A percentile compares a stretch with the other conserved stretches of the same genome.
Conservation (phyloP, 2,329 filamentous ascomycete species). For the Macrophomina tecta region DNA sequence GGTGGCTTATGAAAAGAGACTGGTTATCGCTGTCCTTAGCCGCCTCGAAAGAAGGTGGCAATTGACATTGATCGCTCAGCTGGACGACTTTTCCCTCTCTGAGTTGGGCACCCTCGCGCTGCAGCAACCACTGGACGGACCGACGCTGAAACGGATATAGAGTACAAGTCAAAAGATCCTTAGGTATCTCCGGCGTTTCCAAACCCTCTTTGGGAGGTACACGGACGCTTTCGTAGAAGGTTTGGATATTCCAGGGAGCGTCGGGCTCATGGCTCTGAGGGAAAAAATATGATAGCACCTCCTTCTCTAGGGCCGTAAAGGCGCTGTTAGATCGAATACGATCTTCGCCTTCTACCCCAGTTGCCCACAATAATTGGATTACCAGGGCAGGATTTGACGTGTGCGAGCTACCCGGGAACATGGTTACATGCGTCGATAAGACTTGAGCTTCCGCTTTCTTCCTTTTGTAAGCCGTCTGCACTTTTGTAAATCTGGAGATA, state of each 20-base stretch:
- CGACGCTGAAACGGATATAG: conserved; percentile 77
- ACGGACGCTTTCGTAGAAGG: conserved; percentile 74
- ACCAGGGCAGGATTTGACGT: background rate
- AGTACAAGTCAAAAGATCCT: conserved; percentile 44
- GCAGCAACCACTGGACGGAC: conserved; percentile 72
- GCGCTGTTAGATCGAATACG: background rate
- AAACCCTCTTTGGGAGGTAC: conserved; percentile 58
- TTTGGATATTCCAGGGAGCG: conserved; percentile 56
- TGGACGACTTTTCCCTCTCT: conserved; percentile 29
- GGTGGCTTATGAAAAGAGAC: conserved; percentile 63
- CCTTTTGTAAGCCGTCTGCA: background rate
- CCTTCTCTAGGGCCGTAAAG: background rate
- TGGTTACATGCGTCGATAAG: background rate
- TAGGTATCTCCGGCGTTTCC: conserved; percentile 40
- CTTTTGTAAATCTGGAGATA: background rate
- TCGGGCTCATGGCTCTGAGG: background rate
- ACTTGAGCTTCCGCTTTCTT: background rate
- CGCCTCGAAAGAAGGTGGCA: conserved; percentile 54
- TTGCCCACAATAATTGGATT: conserved; percentile 9
- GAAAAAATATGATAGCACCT: conserved; percentile 7
- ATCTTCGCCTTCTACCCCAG: conserved; percentile 9
- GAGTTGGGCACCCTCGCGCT: conserved; percentile 67
- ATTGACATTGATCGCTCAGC: conserved; percentile 19
- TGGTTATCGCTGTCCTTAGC: conserved; percentile 55
- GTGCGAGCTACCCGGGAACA: background rate